These are phyloP conservation scores for Talaromyces proteolyticus DNA, from an alignment of 495 filamentous ascomycete species.

Conservation along the genomic window DNA sequence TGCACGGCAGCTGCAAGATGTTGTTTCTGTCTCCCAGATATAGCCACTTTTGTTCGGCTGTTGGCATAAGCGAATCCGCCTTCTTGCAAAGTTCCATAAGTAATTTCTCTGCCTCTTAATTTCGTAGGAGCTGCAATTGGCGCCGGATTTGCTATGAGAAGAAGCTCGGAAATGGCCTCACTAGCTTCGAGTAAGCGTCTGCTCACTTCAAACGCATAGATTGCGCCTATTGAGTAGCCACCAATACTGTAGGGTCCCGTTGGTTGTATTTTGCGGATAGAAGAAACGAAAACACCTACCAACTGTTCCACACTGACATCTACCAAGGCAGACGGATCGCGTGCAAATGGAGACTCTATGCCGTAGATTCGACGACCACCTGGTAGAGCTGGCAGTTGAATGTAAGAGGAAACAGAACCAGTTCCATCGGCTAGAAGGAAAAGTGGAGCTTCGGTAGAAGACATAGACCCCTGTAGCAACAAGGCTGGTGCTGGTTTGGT, in stretches of 20 bases:
- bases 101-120: constrained; percentile 38
- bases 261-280: constrained; percentile 41
- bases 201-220: constrained; percentile 49
- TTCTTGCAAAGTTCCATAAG: constrained; percentile 55
- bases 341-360: constrained; percentile 39
- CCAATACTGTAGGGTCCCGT: constrained; percentile 50
- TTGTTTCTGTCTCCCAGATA: constrained; percentile 45
- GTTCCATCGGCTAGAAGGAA: constrained; percentile 21
- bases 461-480: constrained; percentile 11
- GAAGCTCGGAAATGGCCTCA: constrained; percentile 51
- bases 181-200: constrained; percentile 35
- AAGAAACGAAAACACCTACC: constrained; percentile 32
- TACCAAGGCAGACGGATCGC: constrained; percentile 42
- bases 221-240: constrained; percentile 48
- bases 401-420: constrained; percentile 17
- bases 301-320: constrained; percentile 44
- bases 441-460: constrained; percentile 3
- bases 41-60: constrained; percentile 52
- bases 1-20: constrained; percentile 58
- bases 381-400: constrained; percentile 16
- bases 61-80: constrained; percentile 49
- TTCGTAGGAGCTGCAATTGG: constrained; percentile 35
- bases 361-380: constrained; percentile 16
- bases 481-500: not conserved
- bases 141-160: constrained; percentile 66